Percentiles rank a stretch among this genome's conserved stretches.
Evolutionary conservation across 2,329 filamentous ascomycete species (phyloP).

Genomic region (Cryphonectria parasitica): DNA sequence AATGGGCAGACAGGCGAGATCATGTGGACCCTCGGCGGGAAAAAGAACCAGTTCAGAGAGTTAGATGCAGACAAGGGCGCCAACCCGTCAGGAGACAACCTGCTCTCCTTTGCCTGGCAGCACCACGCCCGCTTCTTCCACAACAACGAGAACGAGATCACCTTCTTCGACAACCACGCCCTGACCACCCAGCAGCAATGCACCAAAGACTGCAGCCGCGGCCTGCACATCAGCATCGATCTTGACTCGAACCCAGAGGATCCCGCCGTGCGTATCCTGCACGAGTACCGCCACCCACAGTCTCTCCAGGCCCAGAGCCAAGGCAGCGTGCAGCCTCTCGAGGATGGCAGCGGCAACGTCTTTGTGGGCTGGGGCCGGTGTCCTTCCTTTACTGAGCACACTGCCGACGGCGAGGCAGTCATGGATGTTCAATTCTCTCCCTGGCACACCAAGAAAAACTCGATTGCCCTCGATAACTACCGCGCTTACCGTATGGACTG

Average conservation of each 20-base stretch:
- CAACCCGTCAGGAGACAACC: background rate
- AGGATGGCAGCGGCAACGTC: constrained; percentile 37
- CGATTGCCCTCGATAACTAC: constrained; percentile 28
- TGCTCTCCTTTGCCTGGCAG: constrained; percentile 46
- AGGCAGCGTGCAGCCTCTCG: constrained; percentile 43
- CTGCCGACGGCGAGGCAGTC: constrained; percentile 42
- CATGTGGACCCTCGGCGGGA: constrained; percentile 56
- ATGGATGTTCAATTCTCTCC: constrained; percentile 46
- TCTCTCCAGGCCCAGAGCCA: constrained; percentile 43
- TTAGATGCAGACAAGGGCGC: constrained; percentile 8
- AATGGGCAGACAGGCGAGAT: constrained; percentile 53
- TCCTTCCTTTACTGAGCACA: constrained; percentile 51
- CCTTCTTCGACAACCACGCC: constrained; percentile 52
- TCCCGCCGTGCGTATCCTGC: constrained; percentile 48
- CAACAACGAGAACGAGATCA: constrained; percentile 32
- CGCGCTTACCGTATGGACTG: constrained; percentile 36
- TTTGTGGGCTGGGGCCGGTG: constrained; percentile 52
- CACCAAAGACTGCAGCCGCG: constrained; percentile 38
- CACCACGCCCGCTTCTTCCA: constrained; percentile 50
- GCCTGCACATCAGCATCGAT: constrained; percentile 45
- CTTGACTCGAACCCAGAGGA: constrained; percentile 29
- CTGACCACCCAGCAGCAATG: constrained; percentile 38
- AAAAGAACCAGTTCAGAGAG: constrained; percentile 48
- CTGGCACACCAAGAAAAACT: constrained; percentile 31
- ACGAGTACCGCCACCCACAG: constrained; percentile 44